Evolutionary conservation across 2,329 filamentous ascomycete species (phyloP), one percentile per base, ranked within the genome.

Genomic region (Geosmithia putterillii): DNA sequence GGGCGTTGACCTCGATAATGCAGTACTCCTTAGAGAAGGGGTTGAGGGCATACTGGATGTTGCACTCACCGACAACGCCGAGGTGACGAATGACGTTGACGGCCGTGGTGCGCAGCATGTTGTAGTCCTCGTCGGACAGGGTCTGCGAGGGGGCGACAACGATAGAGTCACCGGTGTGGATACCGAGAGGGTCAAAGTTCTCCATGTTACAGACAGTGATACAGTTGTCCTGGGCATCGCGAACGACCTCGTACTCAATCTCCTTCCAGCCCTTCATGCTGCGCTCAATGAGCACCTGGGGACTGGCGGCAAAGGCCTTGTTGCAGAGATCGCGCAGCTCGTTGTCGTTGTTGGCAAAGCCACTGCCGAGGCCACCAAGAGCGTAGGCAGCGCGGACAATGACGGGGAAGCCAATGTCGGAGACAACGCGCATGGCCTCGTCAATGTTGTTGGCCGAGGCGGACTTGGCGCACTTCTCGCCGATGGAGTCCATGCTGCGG

Each of bases 241-340:
- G 83, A 36, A 98, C 92, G 48, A 96, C 92, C 64, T 98, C 92
- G 59, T 96, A 98, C 64, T 98, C 92, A 49, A 96, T 94, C 65
- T 98, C 92, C 65, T 98, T 98, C 92, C 92, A 98, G 46, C 92
- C 92, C 70, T 96, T 96, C 90, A 98, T 96, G 69, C 87, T 94
- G 62, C 86, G 81, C 70, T 98, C 92, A 54, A 98, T 94, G 44
- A 98, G 76, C 7, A 98, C 86, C 61, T 98, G 92, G 8, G 92
- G 92, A 58, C 87, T 95, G 52, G 86, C 89, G 22, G 92, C 89
- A 52, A 98, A 88, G 7, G 92, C 90, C 66, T 94, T 95, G 62
- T 86, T 82, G 73, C 92, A 96, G 39, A 96, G 82, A 2, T 90
- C 86, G 28, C 84, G 67, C 38, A 96, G 71, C 62, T 98, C 80